Evolutionary conservation across 2,329 filamentous ascomycete species (phyloP), one percentile per base, ranked within the genome.

Genomic region (Beauveria asiatica): DNA sequence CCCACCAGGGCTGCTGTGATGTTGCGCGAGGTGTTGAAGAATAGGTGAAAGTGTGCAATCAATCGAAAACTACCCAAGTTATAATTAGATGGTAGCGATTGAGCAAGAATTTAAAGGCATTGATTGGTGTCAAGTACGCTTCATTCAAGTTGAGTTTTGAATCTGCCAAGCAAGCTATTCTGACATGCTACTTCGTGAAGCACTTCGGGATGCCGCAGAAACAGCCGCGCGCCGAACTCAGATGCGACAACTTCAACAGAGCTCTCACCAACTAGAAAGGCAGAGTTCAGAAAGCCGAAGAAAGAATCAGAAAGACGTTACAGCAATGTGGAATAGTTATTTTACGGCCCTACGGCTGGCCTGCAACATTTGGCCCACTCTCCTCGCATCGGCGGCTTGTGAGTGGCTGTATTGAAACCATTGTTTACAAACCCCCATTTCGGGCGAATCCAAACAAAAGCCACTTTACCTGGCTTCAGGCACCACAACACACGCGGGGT

Each of bases 391-490:
- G 17, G 13, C 39, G 25, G 52, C 42, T 25, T 60, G 9, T 60
- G 49, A 60, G 30, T 60, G 57, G 57, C 17, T 23, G 57, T 30
- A 30, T 23, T 19, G 58, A 50, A 50, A 55, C 53, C 46, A 67
- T 74, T 76, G 74, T 76, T 76, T 76, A 76, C 74, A 72, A 67
- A 67, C 64, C 65, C 64, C 69, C 63, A 63, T 73, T 74, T 67
- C 51, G 73, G 73, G 70, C 65, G 71, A 69, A 70, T 74, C 72
- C 70, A 73, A 73, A 73, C 72, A 74, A 71, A 61, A 45, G 50
- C 59, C 45, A 45, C 52, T 56, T 45, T 44, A 25, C 30, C 23
- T 49, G 9, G 39, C 8, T 30, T 33, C 48, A 42, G 46, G 52
- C 48, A 27, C 53, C 48, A 27, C 53, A 44, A 57, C 44, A 51